Percentiles rank a stretch among this genome's conserved stretches.
phyloP scores from a whole-genome alignment of 2,329 filamentous ascomycete species.

The Coniochaeta sp. region DNA sequence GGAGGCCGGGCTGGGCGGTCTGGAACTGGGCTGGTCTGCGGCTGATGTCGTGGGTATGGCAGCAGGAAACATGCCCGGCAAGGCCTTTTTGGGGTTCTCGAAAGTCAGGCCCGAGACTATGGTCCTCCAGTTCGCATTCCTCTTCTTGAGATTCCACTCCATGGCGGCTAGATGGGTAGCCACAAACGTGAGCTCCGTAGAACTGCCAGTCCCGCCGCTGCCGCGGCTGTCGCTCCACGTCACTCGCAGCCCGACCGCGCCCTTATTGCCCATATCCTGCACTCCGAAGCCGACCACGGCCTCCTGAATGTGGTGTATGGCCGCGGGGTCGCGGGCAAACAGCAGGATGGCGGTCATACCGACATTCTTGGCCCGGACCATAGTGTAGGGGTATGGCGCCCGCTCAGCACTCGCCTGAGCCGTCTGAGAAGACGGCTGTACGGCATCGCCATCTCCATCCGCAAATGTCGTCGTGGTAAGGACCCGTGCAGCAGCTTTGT shows the following conservation, averaged over 20 bases:
- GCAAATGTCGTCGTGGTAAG: slow-evolving; percentile 8
- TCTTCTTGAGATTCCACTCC: slow-evolving; percentile 66
- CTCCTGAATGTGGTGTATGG: slow-evolving; percentile 61
- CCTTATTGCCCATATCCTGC: slow-evolving; percentile 91
- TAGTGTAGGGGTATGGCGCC: slow-evolving; percentile 48
- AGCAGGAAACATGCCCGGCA: slow-evolving; percentile 15
- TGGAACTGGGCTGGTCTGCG: background rate
- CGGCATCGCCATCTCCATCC: slow-evolving; percentile 5
- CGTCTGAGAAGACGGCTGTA: slow-evolving; percentile 6
- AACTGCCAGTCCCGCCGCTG: slow-evolving; percentile 27
- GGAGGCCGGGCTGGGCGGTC: background rate
- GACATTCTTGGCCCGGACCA: slow-evolving; percentile 64
- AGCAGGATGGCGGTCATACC: slow-evolving; percentile 89
- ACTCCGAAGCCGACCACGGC: slow-evolving; percentile 80
- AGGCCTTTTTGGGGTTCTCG: slow-evolving; percentile 39
- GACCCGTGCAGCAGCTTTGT: slow-evolving; percentile 52
- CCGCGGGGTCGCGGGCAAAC: slow-evolving; percentile 60
- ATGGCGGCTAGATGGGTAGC: slow-evolving; percentile 83
- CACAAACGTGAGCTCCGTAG: slow-evolving; percentile 72
- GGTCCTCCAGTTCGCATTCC: slow-evolving; percentile 83
- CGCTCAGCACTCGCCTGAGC: slow-evolving; percentile 4
- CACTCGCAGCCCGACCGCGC: slow-evolving; percentile 68
- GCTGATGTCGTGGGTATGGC: background rate
- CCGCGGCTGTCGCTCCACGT: slow-evolving; percentile 38
- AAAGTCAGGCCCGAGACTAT: slow-evolving; percentile 81